Percentiles rank a stretch among this genome's conserved stretches.
Evolutionary conservation across 495 filamentous ascomycete species (phyloP).

Genomic region (Lasiosphaeria hispida): DNA sequence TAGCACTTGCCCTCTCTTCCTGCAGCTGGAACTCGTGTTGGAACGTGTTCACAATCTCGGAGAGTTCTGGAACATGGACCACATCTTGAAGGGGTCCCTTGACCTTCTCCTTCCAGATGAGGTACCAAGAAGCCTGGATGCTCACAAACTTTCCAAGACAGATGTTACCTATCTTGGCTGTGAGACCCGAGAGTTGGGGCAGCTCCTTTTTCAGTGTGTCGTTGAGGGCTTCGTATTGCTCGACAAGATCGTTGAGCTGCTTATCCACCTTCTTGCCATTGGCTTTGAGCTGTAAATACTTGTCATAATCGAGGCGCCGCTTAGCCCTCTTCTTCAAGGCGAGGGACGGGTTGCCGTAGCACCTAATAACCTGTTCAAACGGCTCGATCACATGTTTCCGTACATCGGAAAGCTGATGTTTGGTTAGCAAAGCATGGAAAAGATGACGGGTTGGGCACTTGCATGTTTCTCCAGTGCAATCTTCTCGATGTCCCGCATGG

Average conservation of each 20-base stretch:
- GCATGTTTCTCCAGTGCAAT: slow-evolving; percentile 83
- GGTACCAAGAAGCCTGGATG: slow-evolving; percentile 77
- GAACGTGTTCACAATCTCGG: slow-evolving; percentile 70
- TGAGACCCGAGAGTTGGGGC: slow-evolving; percentile 76
- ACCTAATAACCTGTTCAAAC: slow-evolving; percentile 74
- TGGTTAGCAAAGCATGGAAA: slow-evolving; percentile 9
- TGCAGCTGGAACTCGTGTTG: slow-evolving; percentile 65
- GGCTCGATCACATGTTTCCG: slow-evolving; percentile 83
- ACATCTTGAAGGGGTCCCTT: slow-evolving; percentile 65
- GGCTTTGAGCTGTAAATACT: slow-evolving; percentile 58
- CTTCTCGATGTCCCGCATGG: slow-evolving; percentile 75
- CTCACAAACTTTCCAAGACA: slow-evolving; percentile 78
- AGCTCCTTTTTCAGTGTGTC: slow-evolving; percentile 90
- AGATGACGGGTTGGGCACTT: slow-evolving; percentile 36
- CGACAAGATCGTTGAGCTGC: slow-evolving; percentile 74
- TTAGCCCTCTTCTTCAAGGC: slow-evolving; percentile 92
- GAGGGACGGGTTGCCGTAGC: slow-evolving; percentile 75
- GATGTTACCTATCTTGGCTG: slow-evolving; percentile 73
- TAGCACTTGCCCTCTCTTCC: slow-evolving; percentile 49
- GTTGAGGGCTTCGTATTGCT: slow-evolving; percentile 86
- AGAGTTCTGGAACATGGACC: slow-evolving; percentile 58
- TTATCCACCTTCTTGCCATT: slow-evolving; percentile 73
- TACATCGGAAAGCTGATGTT: slow-evolving; percentile 63
- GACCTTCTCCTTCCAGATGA: slow-evolving; percentile 76
- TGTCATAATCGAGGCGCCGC: slow-evolving; percentile 81